Evolutionary conservation across 495 filamentous ascomycete genomes (phyloP).

Genomic region (Hypomontagnella monticulosa): DNA sequence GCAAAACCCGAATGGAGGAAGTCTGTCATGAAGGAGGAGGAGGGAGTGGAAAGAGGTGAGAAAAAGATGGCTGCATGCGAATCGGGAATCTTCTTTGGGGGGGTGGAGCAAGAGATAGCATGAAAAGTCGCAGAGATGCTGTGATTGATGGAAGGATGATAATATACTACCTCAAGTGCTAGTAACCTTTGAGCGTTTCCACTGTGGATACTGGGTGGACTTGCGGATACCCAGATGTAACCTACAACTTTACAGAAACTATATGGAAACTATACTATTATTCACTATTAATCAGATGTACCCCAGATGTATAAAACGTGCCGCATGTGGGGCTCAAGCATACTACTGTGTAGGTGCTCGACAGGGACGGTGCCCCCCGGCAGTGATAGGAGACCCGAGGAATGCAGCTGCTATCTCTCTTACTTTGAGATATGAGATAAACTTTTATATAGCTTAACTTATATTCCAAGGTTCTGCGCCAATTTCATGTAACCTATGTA

Average conservation of each 20-base stretch:
- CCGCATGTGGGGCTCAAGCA: slow-evolving; percentile 5
- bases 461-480: no score
- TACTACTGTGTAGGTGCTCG: not conserved
- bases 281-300: not conserved
- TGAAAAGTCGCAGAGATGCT: slow-evolving; percentile 27
- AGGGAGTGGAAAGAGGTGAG: slow-evolving; percentile 14
- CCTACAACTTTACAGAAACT: not conserved
- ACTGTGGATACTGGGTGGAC: not conserved
- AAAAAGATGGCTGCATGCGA: slow-evolving; percentile 27
- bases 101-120: slow-evolving; percentile 39
- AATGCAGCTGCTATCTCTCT: no score
- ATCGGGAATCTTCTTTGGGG: slow-evolving; percentile 26
- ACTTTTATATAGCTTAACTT: no score
- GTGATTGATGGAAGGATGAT: slow-evolving; percentile 24
- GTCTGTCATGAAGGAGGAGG: slow-evolving; percentile 1
- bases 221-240: slow-evolving; percentile 5
- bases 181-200: slow-evolving; percentile 17
- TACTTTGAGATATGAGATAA: no score
- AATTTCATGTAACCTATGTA: no score
- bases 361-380: slow-evolving; percentile 4
- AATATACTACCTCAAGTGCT: slow-evolving; percentile 15
- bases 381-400: not conserved
- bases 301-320: slow-evolving; percentile 1
- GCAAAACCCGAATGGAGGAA: not conserved
- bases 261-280: no score